A percentile compares a stretch with the other conserved stretches of the same genome.
Conservation (phyloP, 2,329 filamentous ascomycete species). For the Diaporthe vexans region DNA sequence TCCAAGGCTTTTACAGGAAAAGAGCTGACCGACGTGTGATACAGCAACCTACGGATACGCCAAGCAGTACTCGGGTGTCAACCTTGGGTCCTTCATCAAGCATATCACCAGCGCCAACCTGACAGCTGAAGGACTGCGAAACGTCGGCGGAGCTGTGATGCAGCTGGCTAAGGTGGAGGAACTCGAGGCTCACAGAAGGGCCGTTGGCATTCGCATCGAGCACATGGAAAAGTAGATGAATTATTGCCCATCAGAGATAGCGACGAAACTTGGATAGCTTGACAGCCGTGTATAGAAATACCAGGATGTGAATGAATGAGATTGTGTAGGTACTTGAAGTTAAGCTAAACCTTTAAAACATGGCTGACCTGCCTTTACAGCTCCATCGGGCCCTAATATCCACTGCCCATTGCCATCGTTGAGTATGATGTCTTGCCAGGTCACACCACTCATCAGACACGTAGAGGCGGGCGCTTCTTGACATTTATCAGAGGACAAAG, state of each 20-base stretch:
- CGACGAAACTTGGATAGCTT: background rate
- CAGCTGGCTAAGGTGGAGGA: slow-evolving; percentile 94
- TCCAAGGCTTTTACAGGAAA: slow-evolving; percentile 1
- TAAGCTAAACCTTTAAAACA: background rate
- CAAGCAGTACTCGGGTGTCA: slow-evolving; percentile 98
- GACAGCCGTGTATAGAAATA: background rate
- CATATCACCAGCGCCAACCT: slow-evolving; percentile 97
- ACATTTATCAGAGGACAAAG: background rate
- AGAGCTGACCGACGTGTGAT: slow-evolving; percentile 29
- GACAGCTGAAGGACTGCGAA: slow-evolving; percentile 85
- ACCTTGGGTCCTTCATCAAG: slow-evolving; percentile 95
- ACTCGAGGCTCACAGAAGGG: slow-evolving; percentile 90
- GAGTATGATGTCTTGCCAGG: background rate
- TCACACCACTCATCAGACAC: background rate
- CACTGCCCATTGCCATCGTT: background rate
- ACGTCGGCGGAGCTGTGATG: slow-evolving; percentile 93
- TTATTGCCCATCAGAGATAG: background rate
- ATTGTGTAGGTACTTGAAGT: slow-evolving; percentile 4
- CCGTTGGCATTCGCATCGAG: slow-evolving; percentile 85
- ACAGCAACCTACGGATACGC: slow-evolving; percentile 96
- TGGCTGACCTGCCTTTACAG: background rate
- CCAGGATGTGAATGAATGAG: slow-evolving; percentile 3
- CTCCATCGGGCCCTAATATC: background rate
- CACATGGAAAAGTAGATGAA: slow-evolving; percentile 54
- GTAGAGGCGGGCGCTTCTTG: background rate